Percentiles rank a stretch among this genome's conserved stretches.
phyloP scores from a whole-genome alignment of 257 asterid genomes.

The Solanum raphanifolium region DNA sequence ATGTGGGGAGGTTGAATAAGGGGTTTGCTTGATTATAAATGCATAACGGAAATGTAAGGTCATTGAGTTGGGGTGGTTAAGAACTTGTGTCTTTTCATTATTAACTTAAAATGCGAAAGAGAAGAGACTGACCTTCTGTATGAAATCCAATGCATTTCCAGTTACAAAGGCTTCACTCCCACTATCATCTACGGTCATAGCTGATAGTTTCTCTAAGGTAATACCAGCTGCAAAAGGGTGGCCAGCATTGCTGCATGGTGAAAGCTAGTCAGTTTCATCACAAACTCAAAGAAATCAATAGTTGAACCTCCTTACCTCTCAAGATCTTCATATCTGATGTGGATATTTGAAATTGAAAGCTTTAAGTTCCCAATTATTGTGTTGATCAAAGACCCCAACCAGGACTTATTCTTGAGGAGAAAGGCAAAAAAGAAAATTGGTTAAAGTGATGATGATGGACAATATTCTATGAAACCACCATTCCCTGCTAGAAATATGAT shows the following conservation, averaged over 20 bases:
- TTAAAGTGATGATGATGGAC: conserved; percentile 7
- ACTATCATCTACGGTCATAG: conserved; percentile 78
- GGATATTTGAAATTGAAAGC: conserved; percentile 91
- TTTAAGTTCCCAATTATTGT: conserved; percentile 93
- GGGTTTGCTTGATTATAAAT: background rate
- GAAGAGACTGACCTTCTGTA: conserved; percentile 60
- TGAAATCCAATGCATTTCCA: conserved; percentile 79
- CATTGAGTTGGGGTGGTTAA: background rate
- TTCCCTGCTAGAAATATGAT: background rate
- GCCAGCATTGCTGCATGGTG: conserved; percentile 68
- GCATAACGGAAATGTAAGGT: background rate
- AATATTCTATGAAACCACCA: background rate
- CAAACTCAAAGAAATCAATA: background rate
- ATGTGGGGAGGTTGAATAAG: background rate
- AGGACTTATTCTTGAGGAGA: conserved; percentile 63
- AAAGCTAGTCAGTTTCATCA: background rate
- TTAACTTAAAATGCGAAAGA: background rate
- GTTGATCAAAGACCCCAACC: conserved; percentile 95
- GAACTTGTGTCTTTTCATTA: background rate
- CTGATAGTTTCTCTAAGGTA: conserved; percentile 83
- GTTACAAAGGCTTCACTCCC: conserved; percentile 84
- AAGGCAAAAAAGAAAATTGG: conserved; percentile 10
- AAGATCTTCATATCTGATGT: conserved; percentile 93
- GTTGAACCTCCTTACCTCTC: conserved; percentile 59
- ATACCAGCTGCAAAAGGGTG: conserved; percentile 94